Evolutionary conservation across 192 early-diverging fungal species (phyloP), one percentile per base, ranked within the genome.

Genomic region (Mortierella alpina): DNA sequence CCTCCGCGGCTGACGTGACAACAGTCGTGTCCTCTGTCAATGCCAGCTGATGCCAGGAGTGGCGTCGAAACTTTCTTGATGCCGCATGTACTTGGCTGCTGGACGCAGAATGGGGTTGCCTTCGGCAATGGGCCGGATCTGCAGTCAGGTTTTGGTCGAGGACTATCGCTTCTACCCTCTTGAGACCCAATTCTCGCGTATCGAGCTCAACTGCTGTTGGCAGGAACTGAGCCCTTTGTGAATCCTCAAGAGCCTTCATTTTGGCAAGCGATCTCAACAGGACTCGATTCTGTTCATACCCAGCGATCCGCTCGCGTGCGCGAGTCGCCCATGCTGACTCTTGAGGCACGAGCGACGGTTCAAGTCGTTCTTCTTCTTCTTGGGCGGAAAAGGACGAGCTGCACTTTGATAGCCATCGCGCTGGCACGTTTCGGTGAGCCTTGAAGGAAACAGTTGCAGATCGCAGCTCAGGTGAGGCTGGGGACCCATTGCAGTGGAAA

Each of bases 361-460:
- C 31, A 31, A 3, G 31, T 31, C 31, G 31, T 31, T 31, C 31
- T 31, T 31, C 31, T 31, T 31, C 31, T 31, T 31, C 31, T 31
- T 31, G 31, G 31, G 31, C 31, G 6, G 58, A 59, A n/a, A 40
- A 58, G 4, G 31, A 20, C 12, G 39, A 49, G 18, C 22, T 6
- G 47, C 20, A 51, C 14, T 18, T 7, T 9, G 53, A 31, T 15
- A 12, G 18, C 73, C 73, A 75, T 8, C 58, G 65, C 5, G 65
- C 73, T 12, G 65, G 57, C 46, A 47, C 23, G 52, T 75, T 75
- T 22, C 73, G 59, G 55, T 68, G 64, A 11, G 73, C 73, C 51
- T 75, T 67, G 65, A 75, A 75, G 15, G 73, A 68, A 17, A 75
- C 52, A 3, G 48, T 75, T 1, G 73, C 73, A 18, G 73, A 75